Evolutionary conservation across 2,329 filamentous ascomycete genomes (phyloP).

Genomic region (Cadophora sp.): DNA sequence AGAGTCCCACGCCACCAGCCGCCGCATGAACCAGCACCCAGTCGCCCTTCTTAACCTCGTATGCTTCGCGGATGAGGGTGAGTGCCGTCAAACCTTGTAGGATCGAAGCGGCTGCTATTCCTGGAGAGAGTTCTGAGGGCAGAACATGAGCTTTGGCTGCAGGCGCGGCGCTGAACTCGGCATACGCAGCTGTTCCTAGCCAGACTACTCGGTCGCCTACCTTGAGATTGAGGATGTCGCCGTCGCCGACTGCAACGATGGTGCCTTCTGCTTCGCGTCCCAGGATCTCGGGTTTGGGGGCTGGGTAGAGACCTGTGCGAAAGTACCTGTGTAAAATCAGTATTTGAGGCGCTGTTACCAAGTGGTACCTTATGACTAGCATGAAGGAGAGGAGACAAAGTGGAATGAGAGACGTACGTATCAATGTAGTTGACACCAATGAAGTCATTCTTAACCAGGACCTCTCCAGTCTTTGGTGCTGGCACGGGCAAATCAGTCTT

Average conservation of each 20-base stretch:
- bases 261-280: slow-evolving; percentile 81
- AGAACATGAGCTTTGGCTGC: slow-evolving; percentile 65
- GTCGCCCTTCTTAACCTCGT: slow-evolving; percentile 74
- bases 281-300: slow-evolving; percentile 74
- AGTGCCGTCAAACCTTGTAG: slow-evolving; percentile 85
- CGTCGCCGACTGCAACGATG: slow-evolving; percentile 66
- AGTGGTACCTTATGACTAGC: background rate
- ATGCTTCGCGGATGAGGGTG: slow-evolving; percentile 77
- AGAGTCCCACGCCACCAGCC: slow-evolving; percentile 79
- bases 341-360: slow-evolving; percentile 1
- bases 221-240: slow-evolving; percentile 59
- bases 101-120: slow-evolving; percentile 71
- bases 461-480: slow-evolving; percentile 67
- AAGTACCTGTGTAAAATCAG: slow-evolving; percentile 66
- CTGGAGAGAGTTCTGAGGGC: slow-evolving; percentile 65
- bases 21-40: slow-evolving; percentile 87
- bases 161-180: slow-evolving; percentile 61
- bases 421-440: slow-evolving; percentile 90
- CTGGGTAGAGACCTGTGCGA: slow-evolving; percentile 81
- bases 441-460: slow-evolving; percentile 82
- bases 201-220: slow-evolving; percentile 76
- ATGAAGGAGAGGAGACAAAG: background rate
- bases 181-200: slow-evolving; percentile 61
- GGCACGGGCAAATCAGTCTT: slow-evolving; percentile 76
- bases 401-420: slow-evolving; percentile 55